Base-by-base conservation (phyloP, 805 yeast species). In the Debaryomyces tyrocola region DNA sequence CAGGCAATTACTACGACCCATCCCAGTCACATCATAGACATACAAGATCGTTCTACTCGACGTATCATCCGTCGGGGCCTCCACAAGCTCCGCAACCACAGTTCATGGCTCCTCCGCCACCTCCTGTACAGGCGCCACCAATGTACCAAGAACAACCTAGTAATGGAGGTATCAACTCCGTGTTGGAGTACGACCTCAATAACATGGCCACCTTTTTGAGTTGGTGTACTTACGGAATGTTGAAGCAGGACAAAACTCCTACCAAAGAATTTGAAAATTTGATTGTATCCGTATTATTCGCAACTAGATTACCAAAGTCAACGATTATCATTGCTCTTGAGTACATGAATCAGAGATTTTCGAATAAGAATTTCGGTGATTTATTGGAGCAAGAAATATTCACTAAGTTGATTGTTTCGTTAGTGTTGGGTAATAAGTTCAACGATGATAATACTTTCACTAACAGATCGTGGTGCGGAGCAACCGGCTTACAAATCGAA, bases 401-500 rank as follows among this genome's bases (percentile, higher is more conserved):
- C 70, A 75, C 70, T 60, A 77, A 72, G 62, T 64, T 90, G 36
- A 82, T 85, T 37, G 75, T 86, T 17, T 78, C 95, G 2, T 75
- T 92, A 37, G 80, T 92, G 33, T 73, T 92, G 50, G 96, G 97
- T 40, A 92, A 92, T 73, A 92, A 92, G 70, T 89, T 90, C 65
- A 90, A 91, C 63, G 98, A 92, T 68, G 99, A 92, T 70, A 90
- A 92, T 69, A 92, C 97, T 24, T 92, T 92, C 63, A 90, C 96
- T 50, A 92, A 92, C 70, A 84, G 83, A 59, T 89, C 97, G 6
- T 92, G 99, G 99, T 80, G 90, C 36, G 90, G 90, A 51, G 98
- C 97, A n/a, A 87, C 97, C 4, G 95, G 95, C 15, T 77, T 92
- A 51, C 67, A 80, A 6, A 74, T 88, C 40, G 59, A 60, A 2